Evolutionary conservation across 345 rosid genomes (phyloP).

Genomic region (Mallotus nudiflorus): DNA sequence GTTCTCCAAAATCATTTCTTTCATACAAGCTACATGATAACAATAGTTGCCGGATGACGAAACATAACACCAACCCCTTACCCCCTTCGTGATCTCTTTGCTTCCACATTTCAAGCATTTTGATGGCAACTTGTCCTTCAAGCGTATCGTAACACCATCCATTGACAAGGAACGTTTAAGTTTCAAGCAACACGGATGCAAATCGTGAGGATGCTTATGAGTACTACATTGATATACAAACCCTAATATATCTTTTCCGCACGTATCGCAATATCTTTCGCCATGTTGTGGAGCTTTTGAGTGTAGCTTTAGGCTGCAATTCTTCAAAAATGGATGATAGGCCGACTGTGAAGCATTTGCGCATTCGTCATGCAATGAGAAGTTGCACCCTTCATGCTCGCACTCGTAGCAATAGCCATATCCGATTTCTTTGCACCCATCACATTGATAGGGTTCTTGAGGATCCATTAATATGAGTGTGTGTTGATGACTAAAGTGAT

Average conservation of each 20-base stretch:
- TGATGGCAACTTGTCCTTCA: too few species aligned
- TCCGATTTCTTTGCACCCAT: slow-evolving; percentile 7
- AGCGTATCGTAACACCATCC: background rate
- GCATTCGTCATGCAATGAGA: slow-evolving; percentile 11
- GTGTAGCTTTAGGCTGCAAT: slow-evolving; percentile 11
- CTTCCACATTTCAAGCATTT: slow-evolving; percentile 5
- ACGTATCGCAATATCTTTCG: slow-evolving; percentile 13
- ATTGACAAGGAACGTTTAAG: background rate
- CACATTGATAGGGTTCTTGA: background rate
- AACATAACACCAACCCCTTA: slow-evolving; percentile 18
- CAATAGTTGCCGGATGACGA: slow-evolving; percentile 1
- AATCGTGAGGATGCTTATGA: background rate
- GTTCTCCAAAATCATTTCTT: background rate
- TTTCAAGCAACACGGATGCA: slow-evolving; percentile 9
- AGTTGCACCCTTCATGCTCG: slow-evolving; percentile 8
- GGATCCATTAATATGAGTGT: background rate
- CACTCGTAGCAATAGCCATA: slow-evolving; percentile 12
- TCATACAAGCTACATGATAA: slow-evolving; percentile 18
- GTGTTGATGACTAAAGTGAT: slow-evolving; percentile 3
- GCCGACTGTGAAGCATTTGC: background rate
- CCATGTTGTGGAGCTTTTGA: background rate
- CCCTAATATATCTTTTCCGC: slow-evolving; percentile 14
- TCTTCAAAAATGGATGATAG: background rate
- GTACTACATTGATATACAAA: slow-evolving; percentile 14
- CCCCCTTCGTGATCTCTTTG: background rate